A percentile compares a stretch with the other conserved stretches of the same genome.
These are phyloP conservation scores for Cucurbita maxima DNA, from an alignment of 306 rosid genomes.

Conservation along the genomic window DNA sequence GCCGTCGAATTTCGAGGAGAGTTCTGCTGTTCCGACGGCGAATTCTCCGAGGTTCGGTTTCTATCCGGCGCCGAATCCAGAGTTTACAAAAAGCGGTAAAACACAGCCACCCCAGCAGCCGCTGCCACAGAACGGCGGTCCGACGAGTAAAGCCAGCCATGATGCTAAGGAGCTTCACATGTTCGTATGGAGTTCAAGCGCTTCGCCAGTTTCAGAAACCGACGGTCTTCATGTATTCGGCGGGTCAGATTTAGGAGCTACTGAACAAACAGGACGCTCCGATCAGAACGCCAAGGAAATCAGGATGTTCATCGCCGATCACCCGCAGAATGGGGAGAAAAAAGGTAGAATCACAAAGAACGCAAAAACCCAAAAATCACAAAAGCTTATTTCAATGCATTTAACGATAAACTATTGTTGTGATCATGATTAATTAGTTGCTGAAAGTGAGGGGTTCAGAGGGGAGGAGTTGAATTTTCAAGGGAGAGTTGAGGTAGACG, in stretches of 20 bases:
- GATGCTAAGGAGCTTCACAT: conserved; percentile 88
- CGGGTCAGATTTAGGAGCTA: not conserved
- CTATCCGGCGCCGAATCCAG: conserved; percentile 76
- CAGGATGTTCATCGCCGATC: conserved; percentile 10
- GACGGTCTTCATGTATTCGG: conserved; percentile 70
- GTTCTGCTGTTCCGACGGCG: conserved; percentile 10
- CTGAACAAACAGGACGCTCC: not conserved
- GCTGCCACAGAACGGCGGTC: conserved; percentile 8
- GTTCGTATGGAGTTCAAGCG: conserved; percentile 92
- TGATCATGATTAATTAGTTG: not conserved
- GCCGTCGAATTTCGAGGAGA: conserved; percentile 82
- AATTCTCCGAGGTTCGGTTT: conserved; percentile 47
- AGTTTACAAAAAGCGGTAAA: conserved; percentile 35
- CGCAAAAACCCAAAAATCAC: not conserved
- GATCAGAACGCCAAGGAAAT: conserved; percentile 12
- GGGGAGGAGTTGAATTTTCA: conserved; percentile 4
- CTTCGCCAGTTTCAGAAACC: conserved; percentile 62
- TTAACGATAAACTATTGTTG: not conserved
- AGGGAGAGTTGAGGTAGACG: not conserved
- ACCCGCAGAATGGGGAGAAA: not conserved
- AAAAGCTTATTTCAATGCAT: not conserved
- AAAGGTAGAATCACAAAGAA: not conserved
- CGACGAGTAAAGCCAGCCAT: conserved; percentile 26
- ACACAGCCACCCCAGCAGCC: conserved; percentile 1
- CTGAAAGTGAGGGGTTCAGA: not conserved